Conservation (phyloP, 225 moss, liverwort and hornwort genomes). For the Anthoceros angustus region DNA sequence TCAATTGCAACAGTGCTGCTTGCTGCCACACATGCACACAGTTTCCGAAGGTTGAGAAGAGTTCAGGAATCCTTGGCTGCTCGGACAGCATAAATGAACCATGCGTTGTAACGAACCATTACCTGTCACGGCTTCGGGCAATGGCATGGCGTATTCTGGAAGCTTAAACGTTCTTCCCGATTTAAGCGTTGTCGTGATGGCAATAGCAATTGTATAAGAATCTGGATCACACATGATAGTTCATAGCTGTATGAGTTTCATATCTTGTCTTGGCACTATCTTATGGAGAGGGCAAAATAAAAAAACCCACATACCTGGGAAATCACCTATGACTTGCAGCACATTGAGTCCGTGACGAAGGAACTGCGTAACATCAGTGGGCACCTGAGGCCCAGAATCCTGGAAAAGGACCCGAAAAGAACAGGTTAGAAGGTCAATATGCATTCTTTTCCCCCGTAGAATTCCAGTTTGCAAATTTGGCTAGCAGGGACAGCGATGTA, state of each 20-base stretch:
- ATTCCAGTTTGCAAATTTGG: background rate
- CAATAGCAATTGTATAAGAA: slow-evolving; percentile 28
- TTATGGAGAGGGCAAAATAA: background rate
- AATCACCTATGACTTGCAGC: slow-evolving; percentile 69
- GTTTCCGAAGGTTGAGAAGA: too few relatives aligned
- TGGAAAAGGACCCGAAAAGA: slow-evolving; percentile 15
- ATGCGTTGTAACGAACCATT: background rate
- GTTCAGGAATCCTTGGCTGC: too few relatives aligned
- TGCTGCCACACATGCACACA: background rate
- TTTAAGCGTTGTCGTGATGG: slow-evolving; percentile 6
- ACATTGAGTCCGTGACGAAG: slow-evolving; percentile 70
- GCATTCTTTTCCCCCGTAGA: background rate
- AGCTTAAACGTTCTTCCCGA: slow-evolving; percentile 16
- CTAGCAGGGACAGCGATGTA: background rate
- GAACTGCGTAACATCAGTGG: slow-evolving; percentile 57
- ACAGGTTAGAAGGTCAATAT: background rate
- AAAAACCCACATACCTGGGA: slow-evolving; percentile 32
- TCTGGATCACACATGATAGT: slow-evolving; percentile 19
- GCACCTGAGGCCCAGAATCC: slow-evolving; percentile 82
- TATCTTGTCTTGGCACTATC: too few relatives aligned
- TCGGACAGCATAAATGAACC: background rate
- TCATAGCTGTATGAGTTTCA: background rate
- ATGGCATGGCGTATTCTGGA: slow-evolving; percentile 31
- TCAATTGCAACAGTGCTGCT: slow-evolving; percentile 5
- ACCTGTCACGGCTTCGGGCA: slow-evolving; percentile 11